Base-by-base conservation (phyloP, 2,329 filamentous ascomycete species). In the Colletotrichum plurivorum region DNA sequence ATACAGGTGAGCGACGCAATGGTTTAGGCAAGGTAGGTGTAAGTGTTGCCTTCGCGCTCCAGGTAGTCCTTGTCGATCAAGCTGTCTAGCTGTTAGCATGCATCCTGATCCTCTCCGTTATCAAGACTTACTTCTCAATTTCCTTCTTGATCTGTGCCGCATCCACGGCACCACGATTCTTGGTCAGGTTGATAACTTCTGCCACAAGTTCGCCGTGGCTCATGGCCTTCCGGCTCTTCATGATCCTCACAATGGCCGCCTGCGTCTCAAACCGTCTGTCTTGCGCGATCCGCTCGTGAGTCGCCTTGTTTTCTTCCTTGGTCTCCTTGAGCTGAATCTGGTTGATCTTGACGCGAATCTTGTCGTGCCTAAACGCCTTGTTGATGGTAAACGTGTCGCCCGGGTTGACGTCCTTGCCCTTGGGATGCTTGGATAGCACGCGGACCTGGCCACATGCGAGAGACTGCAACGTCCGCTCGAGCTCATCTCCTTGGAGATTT, bases 321-420 rank as follows among this genome's bases (percentile, higher is more conserved):
- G 96, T 98, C 82, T 99, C 96, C 82, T 96, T 97, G 58, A 98
- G 88, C 81, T 99, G 96, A 74, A 99, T 96, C 81, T 98, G 95
- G 82, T 98, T 99, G 84, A 99, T 98, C 84, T 99, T 99, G 82
- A 99, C 91, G 65, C 94, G 90, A 80, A 93, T 93, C 80, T 96
- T 97, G 20, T 91, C 87, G 76, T 98, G 92, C 2, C 84, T 84
- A 80, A 99, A 99, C 16, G 79, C 78, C 52, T 87, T 81, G 82
- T 98, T 98, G 76, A 97, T 91, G 0, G 89, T 89, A 76, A 99
- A 99, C 0, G 91, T 93, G 81, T 99, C 97, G 0, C 89, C 93
- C 1, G 84, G 77, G 67, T 88, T 87, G 73, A 99, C 90, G 0
- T 99, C 95, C 63, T 91, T 90, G 60, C 93, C 92, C 79, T 93